Base-by-base conservation (phyloP, 495 filamentous ascomycete genomes). In the Xylaria telfairii region DNA sequence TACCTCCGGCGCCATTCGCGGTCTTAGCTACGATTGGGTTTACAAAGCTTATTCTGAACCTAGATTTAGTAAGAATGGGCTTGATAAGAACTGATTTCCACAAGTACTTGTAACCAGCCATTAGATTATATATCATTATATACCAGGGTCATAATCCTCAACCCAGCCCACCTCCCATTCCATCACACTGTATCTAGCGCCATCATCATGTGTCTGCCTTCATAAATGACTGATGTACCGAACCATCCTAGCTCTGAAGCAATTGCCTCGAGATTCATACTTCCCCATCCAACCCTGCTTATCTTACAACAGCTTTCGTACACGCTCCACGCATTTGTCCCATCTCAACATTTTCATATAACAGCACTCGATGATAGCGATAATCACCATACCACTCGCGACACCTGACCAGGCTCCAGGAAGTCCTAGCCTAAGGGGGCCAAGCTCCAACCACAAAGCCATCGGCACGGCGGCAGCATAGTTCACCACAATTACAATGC, bases 381-480 rank as follows among this genome's bases (percentile, higher is more conserved):
- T 72, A 30, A 90, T 76, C 7, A 83, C 71, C 49, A 90, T 83
- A 4, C 88, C 89, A 68, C 88, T 75, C 2, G 88, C 88, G 10
- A 91, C 84, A 26, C 90, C 90, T 5, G 83, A 82, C 92, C 92
- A 94, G 30, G 93, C 81, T 32, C 92, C 90, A 64, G 86, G 80
- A 41, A 93, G 79, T 8, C 84, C 85, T 87, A 87, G 90, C 15
- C 76, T 73, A 4, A 91, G 71, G 12, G 78, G 77, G 0, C 84
- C 87, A 72, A 93, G 90, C 0, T 87, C 87, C 1, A 87, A 83
- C 19, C 85, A 87, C 75, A 92, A 87, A 42, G 90, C 92, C 42
- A 94, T 81, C 0, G 92, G 92, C 77, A 95, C 88, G 4, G 89
- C 92, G 53, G 92, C 84, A n/a, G 79, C 83, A 79, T 94, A 95